These are phyloP conservation scores for Saxophila tyrrhenica DNA, from an alignment of 495 filamentous ascomycete species.

Conservation along the genomic window DNA sequence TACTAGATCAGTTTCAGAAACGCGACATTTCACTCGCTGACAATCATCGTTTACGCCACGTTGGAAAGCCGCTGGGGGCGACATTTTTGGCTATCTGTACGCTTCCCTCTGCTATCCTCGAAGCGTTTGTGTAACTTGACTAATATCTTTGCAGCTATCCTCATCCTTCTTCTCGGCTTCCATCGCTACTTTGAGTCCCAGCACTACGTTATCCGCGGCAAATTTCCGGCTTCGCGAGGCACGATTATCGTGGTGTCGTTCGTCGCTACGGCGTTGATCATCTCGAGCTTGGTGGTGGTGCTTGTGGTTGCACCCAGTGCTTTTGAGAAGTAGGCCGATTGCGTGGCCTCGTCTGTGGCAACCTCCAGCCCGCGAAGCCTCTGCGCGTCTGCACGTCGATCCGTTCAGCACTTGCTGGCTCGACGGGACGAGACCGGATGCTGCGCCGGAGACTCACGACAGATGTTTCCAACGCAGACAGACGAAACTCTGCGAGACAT, in stretches of 20 bases:
- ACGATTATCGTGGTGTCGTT: conserved; percentile 69
- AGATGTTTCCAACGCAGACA: neutral
- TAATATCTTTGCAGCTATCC: conserved; percentile 40
- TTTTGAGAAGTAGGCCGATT: conserved; percentile 25
- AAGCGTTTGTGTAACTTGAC: neutral
- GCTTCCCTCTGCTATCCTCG: neutral
- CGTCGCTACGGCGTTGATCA: conserved; percentile 36
- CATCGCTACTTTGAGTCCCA: conserved; percentile 58
- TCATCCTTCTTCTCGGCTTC: conserved; percentile 74
- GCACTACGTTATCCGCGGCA: conserved; percentile 85
- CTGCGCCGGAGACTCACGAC: neutral
- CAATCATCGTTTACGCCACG: conserved; percentile 42
- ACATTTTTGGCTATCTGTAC: conserved; percentile 68
- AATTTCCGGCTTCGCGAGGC: conserved; percentile 85
- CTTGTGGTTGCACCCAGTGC: conserved; percentile 27
- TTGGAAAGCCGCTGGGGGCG: conserved; percentile 88
- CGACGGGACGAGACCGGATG: neutral
- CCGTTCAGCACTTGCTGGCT: neutral
- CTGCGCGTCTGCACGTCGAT: neutral
- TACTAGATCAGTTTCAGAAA: neutral
- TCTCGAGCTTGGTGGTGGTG: conserved; percentile 32
- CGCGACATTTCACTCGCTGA: conserved; percentile 1
- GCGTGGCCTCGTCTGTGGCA: neutral
- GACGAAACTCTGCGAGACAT: too few species aligned
- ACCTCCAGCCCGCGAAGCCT: too few species aligned